A percentile compares a stretch with the other conserved stretches of the same genome.
Evolutionary conservation across 306 rosid species (phyloP).

Genomic region (Ormosia emarginata): DNA sequence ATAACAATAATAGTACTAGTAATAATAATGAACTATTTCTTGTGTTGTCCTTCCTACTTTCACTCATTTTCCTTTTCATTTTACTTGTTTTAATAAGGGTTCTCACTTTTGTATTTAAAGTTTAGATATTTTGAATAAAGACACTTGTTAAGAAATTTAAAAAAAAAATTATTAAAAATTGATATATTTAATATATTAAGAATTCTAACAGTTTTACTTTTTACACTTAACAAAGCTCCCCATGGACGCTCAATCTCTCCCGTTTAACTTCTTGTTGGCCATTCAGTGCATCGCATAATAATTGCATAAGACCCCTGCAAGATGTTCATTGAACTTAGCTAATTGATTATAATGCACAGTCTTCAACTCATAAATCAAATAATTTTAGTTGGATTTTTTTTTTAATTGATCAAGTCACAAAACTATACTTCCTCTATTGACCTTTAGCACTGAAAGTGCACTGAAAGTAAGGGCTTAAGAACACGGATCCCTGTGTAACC

Average conservation of each 20-base stretch:
- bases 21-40: background rate
- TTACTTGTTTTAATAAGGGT: background rate
- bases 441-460: background rate
- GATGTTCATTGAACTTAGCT: conserved; percentile 21
- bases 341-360: background rate
- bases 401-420: background rate
- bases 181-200: too few relatives aligned
- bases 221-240: background rate
- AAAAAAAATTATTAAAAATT: too few relatives aligned
- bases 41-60: background rate
- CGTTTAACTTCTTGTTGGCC: background rate
- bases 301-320: background rate
- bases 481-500: conserved; percentile 1
- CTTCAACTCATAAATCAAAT: background rate
- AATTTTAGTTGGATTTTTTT: background rate
- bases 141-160: too few relatives aligned
- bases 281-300: conserved; percentile 17
- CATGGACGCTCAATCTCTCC: background rate
- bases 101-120: too few relatives aligned
- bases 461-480: background rate
- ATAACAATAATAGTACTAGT: background rate
- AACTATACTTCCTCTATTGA: background rate
- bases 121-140: too few relatives aligned
- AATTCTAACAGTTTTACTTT: too few relatives aligned
- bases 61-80: background rate